Conservation (phyloP, 163 green algal genomes). For the Scenedesmus sp. region DNA sequence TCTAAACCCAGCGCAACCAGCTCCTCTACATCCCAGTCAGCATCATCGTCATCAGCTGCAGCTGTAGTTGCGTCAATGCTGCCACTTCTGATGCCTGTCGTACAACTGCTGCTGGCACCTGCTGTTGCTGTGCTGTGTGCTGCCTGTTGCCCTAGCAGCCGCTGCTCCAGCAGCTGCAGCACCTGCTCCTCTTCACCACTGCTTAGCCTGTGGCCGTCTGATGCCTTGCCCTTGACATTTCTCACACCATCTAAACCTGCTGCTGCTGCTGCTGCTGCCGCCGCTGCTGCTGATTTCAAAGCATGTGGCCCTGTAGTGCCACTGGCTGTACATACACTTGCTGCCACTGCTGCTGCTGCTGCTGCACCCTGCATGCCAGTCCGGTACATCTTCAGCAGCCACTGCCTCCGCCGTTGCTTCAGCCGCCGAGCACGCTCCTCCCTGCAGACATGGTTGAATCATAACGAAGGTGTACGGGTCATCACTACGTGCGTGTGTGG, state of each 20-base stretch:
- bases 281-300: not conserved
- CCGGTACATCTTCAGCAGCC: conserved; percentile 48
- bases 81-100: not conserved
- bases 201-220: not conserved
- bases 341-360: not conserved
- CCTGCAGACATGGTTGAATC: not conserved
- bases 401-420: conserved; percentile 48
- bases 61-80: not conserved
- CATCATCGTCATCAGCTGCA: conserved; percentile 18
- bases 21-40: conserved; percentile 48
- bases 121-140: not conserved
- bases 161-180: conserved; percentile 38
- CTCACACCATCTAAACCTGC: too few relatives aligned
- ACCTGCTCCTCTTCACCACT: conserved; percentile 31
- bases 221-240: not conserved
- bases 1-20: conserved; percentile 54
- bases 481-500: too few relatives aligned
- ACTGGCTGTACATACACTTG: not conserved
- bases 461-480: too few relatives aligned
- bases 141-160: not conserved
- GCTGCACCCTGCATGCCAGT: conserved; percentile 35
- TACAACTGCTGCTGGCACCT: not conserved
- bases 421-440: conserved; percentile 12
- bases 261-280: not conserved
- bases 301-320: not conserved